Evolutionary conservation across 768 basidiomycete genomes (phyloP).

Genomic region (Clitopilus hobsonii): DNA sequence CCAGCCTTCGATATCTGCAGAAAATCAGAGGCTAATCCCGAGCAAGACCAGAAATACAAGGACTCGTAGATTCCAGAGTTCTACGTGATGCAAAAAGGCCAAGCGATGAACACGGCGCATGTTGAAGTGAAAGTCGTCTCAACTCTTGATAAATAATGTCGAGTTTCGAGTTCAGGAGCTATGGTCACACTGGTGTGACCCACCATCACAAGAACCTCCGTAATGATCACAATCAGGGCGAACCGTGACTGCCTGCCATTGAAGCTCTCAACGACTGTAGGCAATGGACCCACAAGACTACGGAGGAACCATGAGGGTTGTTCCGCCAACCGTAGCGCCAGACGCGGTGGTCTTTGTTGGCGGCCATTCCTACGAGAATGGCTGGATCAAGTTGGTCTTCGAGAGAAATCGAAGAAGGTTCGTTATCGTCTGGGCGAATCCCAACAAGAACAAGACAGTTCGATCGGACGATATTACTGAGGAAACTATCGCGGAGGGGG

Average conservation of each 20-base stretch:
- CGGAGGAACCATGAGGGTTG: conserved; percentile 1
- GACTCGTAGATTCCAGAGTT: too few relatives aligned
- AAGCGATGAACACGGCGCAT: too few relatives aligned
- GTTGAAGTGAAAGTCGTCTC: too few relatives aligned
- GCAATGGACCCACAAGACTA: not conserved
- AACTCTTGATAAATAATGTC: too few relatives aligned
- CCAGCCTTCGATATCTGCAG: too few relatives aligned
- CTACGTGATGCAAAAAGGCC: too few relatives aligned
- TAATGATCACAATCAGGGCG: too few relatives aligned
- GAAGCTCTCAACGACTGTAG: not conserved
- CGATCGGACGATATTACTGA: not conserved
- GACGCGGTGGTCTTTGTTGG: not conserved
- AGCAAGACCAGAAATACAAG: too few relatives aligned
- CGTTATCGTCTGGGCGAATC: not conserved
- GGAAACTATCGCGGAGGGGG: not conserved
- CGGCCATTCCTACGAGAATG: not conserved
- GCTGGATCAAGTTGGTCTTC: not conserved
- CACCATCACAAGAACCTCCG: too few relatives aligned
- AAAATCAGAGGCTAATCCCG: too few relatives aligned
- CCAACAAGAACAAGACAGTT: not conserved
- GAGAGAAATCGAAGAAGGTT: not conserved
- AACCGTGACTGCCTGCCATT: too few relatives aligned
- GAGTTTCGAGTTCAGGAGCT: too few relatives aligned
- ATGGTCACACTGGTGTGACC: not conserved
- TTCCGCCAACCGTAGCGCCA: not conserved